Conservation (phyloP, 2,329 filamentous ascomycete species). For the Xylariales sp. region DNA sequence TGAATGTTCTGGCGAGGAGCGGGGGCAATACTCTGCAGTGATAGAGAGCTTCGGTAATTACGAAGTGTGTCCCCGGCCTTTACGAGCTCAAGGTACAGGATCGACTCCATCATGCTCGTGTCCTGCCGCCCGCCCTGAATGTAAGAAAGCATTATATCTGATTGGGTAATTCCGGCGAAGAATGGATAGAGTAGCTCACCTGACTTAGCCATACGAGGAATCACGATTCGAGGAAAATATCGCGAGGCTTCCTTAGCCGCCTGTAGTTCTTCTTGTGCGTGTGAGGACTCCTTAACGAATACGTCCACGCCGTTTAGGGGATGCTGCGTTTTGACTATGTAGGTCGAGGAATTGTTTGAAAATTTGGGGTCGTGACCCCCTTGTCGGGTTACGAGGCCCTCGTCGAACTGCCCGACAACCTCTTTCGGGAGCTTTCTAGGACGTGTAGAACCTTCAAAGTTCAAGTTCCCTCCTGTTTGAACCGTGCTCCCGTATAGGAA, state of each 20-base stretch:
- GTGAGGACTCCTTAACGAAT: constrained; percentile 22
- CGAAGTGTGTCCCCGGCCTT: constrained; percentile 34
- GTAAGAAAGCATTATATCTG: constrained; percentile 24
- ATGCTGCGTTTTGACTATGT: constrained; percentile 10
- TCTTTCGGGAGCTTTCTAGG: not conserved
- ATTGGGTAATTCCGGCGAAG: constrained; percentile 15
- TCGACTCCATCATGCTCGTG: not conserved
- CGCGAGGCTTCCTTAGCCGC: constrained; percentile 8
- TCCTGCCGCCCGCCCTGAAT: constrained; percentile 1
- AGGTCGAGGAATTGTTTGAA: constrained; percentile 27
- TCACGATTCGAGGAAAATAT: constrained; percentile 20
- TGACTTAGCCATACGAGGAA: constrained; percentile 15
- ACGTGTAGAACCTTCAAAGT: not conserved
- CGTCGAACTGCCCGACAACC: constrained; percentile 2
- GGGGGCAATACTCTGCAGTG: not conserved
- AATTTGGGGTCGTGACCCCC: constrained; percentile 2
- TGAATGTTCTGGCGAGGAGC: constrained; percentile 11
- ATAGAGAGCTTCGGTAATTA: constrained; percentile 26
- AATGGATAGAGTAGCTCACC: constrained; percentile 31
- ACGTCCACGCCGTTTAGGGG: constrained; percentile 7
- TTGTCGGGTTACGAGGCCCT: constrained; percentile 13
- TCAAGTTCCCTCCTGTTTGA: not conserved
- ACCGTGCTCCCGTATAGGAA: constrained; percentile 3
- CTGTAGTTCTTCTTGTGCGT: constrained; percentile 16
- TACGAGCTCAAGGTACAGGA: constrained; percentile 35